phyloP scores from a whole-genome alignment of 2,329 filamentous ascomycete species.

The Paradendryphiella salina region DNA sequence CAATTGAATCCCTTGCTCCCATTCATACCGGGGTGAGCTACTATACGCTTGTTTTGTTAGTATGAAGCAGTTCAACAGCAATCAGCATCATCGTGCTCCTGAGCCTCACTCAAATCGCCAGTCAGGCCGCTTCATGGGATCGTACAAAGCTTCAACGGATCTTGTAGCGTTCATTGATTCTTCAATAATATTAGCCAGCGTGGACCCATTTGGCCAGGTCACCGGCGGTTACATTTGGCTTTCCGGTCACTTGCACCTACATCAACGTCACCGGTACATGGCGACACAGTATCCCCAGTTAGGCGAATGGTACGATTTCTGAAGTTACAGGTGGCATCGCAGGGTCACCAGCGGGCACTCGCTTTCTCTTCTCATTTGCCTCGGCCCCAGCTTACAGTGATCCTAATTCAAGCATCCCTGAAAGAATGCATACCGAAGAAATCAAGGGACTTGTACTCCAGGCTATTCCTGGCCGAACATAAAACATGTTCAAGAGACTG shows the following conservation, averaged over 20 bases:
- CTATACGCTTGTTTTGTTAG: background rate
- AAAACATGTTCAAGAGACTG: background rate
- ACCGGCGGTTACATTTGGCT: background rate
- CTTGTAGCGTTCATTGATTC: background rate
- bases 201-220: background rate
- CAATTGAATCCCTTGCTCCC: background rate
- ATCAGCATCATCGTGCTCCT: constrained; percentile 3
- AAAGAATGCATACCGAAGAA: too few relatives aligned
- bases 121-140: too few relatives aligned
- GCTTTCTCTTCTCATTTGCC: too few relatives aligned
- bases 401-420: too few relatives aligned
- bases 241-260: background rate
- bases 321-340: background rate
- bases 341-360: too few relatives aligned
- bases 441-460: background rate
- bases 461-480: background rate
- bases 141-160: background rate
- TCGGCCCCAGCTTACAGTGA: too few relatives aligned
- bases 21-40: background rate
- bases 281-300: background rate
- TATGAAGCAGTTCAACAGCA: background rate
- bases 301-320: background rate
- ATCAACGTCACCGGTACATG: background rate
- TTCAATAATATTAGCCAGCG: background rate
- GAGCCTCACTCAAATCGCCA: background rate